phyloP scores from a whole-genome alignment of 305 asterid genomes.

The Fraxinus latifolia region DNA sequence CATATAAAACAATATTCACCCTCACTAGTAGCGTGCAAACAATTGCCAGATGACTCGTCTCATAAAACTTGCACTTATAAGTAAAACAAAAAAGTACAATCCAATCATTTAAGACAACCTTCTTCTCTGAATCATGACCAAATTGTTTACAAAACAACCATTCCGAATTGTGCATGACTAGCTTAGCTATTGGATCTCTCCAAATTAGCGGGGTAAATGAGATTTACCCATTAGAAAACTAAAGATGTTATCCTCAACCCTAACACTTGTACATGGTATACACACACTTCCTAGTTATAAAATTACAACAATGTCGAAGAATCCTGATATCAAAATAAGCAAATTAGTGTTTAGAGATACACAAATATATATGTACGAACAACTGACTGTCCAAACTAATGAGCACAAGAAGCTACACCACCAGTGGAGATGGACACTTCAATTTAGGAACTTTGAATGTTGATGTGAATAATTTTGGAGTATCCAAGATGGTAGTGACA shows the following conservation, averaged over 20 bases:
- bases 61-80: background rate
- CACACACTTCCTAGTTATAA: constrained; percentile 1
- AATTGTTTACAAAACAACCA: background rate
- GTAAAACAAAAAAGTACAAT: background rate
- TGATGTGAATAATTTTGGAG: constrained; percentile 65
- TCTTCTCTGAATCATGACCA: background rate
- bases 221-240: background rate
- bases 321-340: constrained; percentile 6
- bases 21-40: too few species aligned
- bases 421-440: constrained; percentile 24
- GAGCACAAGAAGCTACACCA: background rate
- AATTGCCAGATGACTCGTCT: background rate
- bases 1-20: too few species aligned
- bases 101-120: background rate
- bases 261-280: background rate
- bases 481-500: constrained; percentile 29
- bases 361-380: background rate
- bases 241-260: background rate
- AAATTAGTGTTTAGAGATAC: background rate
- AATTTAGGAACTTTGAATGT: constrained; percentile 70
- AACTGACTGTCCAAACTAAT: background rate
- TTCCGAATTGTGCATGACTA: background rate
- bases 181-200: background rate
- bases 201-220: background rate
- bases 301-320: background rate